Conservation (phyloP, 2,329 filamentous ascomycete genomes). For the Pseudopithomyces maydicus region DNA sequence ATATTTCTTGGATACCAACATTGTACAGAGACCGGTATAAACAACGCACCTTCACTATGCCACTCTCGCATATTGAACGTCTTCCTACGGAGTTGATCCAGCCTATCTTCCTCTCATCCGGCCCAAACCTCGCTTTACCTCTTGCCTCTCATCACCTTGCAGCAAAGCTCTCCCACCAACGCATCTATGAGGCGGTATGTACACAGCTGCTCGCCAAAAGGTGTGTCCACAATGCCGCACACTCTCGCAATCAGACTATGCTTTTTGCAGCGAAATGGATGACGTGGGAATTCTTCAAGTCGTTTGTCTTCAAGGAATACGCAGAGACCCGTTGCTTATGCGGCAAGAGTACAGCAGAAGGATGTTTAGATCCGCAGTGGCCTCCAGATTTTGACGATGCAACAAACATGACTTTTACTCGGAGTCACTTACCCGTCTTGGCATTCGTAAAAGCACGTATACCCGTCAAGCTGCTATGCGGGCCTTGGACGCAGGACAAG, state of each 20-base stretch:
- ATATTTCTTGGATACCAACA: no score
- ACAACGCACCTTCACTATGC: no score
- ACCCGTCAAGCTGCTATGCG: constrained; percentile 33
- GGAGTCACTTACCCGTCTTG: constrained; percentile 32
- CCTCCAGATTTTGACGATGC: constrained; percentile 35
- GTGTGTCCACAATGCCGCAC: constrained; percentile 12
- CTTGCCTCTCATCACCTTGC: constrained; percentile 47
- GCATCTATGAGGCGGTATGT: constrained; percentile 31
- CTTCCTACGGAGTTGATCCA: constrained; percentile 59
- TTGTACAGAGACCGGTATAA: no score
- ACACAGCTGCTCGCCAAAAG: constrained; percentile 25
- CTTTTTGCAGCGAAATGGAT: constrained; percentile 39
- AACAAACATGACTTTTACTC: constrained; percentile 33
- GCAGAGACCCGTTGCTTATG: constrained; percentile 33
- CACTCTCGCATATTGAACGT: constrained; percentile 44
- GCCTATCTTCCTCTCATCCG: constrained; percentile 55
- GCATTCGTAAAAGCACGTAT: constrained; percentile 35
- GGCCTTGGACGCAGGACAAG: constrained; percentile 34
- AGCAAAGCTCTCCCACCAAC: constrained; percentile 29
- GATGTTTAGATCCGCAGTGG: constrained; percentile 38
- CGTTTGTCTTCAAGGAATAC: constrained; percentile 24
- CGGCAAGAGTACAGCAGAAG: constrained; percentile 22
- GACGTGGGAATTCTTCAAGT: constrained; percentile 40
- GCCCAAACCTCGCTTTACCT: constrained; percentile 49
- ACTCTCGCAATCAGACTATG: constrained; percentile 25